Evolutionary conservation across 768 basidiomycete species (phyloP).

Genomic region (Lentinus brumalis): DNA sequence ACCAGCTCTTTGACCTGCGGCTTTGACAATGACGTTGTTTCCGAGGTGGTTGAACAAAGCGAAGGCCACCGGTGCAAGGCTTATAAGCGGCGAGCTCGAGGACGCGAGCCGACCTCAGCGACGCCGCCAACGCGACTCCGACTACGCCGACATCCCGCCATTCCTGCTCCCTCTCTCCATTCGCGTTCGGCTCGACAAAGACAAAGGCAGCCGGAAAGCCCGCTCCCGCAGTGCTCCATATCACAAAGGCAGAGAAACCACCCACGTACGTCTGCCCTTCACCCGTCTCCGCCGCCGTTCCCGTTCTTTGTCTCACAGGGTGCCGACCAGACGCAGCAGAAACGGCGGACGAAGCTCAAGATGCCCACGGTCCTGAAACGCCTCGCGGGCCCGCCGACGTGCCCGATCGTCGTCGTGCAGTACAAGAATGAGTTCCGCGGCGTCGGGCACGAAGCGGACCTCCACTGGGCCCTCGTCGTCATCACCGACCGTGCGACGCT

Average conservation of each 20-base stretch:
- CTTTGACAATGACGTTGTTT: not conserved
- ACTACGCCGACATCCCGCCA: conserved; percentile 12
- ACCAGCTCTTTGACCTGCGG: not conserved
- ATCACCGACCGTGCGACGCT: conserved; percentile 16
- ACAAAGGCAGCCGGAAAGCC: not conserved
- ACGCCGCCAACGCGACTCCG: conserved; percentile 6
- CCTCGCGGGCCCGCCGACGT: conserved; percentile 8
- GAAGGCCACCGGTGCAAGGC: not conserved
- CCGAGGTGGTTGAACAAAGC: conserved; percentile 7
- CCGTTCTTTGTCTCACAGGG: too few species aligned
- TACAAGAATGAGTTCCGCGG: conserved; percentile 21
- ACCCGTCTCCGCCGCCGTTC: not conserved
- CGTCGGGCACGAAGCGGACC: conserved; percentile 17
- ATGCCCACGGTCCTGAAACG: conserved; percentile 16
- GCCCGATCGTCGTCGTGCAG: conserved; percentile 23
- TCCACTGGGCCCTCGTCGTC: conserved; percentile 25
- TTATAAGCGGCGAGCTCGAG: not conserved
- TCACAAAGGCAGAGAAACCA: not conserved
- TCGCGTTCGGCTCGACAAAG: conserved; percentile 8
- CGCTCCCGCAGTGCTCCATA: not conserved
- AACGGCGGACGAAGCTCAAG: conserved; percentile 8
- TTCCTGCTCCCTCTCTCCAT: conserved; percentile 18
- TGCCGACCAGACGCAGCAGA: not conserved
- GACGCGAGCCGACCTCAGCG: not conserved
- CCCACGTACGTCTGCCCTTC: conserved; percentile 4